These are phyloP conservation scores for Saccharomycopsis vini DNA, from an alignment of 805 yeast genomes.

Conservation along the genomic window DNA sequence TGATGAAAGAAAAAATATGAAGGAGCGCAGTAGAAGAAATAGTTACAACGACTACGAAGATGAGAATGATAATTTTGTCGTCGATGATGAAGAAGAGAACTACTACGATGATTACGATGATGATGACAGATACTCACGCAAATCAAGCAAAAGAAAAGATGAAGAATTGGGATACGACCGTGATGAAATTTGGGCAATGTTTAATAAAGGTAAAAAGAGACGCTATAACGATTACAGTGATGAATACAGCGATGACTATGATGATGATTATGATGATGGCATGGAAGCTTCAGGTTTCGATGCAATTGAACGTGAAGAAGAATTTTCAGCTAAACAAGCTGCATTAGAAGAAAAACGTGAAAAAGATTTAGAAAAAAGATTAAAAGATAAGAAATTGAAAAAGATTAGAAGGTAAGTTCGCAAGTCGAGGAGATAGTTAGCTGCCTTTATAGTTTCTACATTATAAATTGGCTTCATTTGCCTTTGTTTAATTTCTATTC, in stretches of 20 bases:
- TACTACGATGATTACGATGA: conserved; percentile 23
- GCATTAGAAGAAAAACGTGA: conserved; percentile 69
- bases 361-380: conserved; percentile 46
- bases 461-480: no score
- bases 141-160: no score
- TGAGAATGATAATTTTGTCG: conserved; percentile 49
- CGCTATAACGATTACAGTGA: conserved; percentile 36
- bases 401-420: conserved; percentile 1
- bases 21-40: conserved; percentile 20
- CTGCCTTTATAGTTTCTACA: no score
- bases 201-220: conserved; percentile 56
- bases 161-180: conserved; percentile 50
- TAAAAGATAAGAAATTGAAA: conserved; percentile 33
- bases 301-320: conserved; percentile 77
- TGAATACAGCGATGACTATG: conserved; percentile 43
- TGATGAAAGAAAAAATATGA: conserved; percentile 24
- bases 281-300: conserved; percentile 97
- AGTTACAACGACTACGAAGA: conserved; percentile 36
- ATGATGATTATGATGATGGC: no score
- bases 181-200: conserved; percentile 85
- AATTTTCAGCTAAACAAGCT: conserved; percentile 56
- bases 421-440: no score
- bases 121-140: conserved; percentile 6
- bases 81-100: conserved; percentile 42
- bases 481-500: no score